phyloP scores from a whole-genome alignment of 2,329 filamentous ascomycete genomes.

The Dactylella cylindrospora region DNA sequence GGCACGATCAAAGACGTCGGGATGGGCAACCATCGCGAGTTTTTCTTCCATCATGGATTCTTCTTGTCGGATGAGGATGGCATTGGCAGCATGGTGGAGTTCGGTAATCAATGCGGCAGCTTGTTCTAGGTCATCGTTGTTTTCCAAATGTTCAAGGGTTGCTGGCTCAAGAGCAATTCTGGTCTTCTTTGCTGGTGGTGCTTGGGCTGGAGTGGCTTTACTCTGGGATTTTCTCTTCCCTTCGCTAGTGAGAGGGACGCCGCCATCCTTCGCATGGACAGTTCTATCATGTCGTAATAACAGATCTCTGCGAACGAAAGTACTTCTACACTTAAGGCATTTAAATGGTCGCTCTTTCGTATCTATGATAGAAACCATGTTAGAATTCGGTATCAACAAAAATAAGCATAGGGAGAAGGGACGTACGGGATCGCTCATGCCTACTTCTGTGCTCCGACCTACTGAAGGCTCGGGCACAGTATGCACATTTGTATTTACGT shows the following conservation, averaged over 20 bases:
- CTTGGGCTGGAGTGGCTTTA: conserved; percentile 62
- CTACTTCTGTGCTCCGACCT: conserved; percentile 94
- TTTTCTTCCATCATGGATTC: conserved; percentile 53
- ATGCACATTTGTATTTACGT: conserved; percentile 99
- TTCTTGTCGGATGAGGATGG: conserved; percentile 63
- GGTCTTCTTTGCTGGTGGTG: conserved; percentile 40
- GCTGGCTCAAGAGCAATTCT: conserved; percentile 76
- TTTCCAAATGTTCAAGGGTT: conserved; percentile 88
- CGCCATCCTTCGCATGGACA: conserved; percentile 96
- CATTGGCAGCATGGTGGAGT: conserved; percentile 93
- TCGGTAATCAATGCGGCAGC: conserved; percentile 98
- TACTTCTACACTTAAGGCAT: conserved; percentile 96
- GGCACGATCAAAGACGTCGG: conserved; percentile 52
- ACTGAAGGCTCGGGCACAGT: conserved; percentile 96
- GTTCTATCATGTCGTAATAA: conserved; percentile 96
- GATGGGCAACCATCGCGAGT: conserved; percentile 52
- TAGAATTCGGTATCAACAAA: neutral
- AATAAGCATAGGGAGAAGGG: conserved; percentile 24
- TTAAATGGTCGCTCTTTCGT: conserved; percentile 99
- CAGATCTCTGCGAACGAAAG: conserved; percentile 94
- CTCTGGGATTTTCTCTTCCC: conserved; percentile 79
- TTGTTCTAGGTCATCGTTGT: conserved; percentile 91
- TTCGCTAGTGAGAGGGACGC: conserved; percentile 89
- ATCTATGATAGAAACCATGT: conserved; percentile 60
- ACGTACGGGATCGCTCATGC: conserved; percentile 98